These are phyloP conservation scores for Aspergillus heteromorphus DNA, from an alignment of 495 filamentous ascomycete species.

Conservation along the genomic window DNA sequence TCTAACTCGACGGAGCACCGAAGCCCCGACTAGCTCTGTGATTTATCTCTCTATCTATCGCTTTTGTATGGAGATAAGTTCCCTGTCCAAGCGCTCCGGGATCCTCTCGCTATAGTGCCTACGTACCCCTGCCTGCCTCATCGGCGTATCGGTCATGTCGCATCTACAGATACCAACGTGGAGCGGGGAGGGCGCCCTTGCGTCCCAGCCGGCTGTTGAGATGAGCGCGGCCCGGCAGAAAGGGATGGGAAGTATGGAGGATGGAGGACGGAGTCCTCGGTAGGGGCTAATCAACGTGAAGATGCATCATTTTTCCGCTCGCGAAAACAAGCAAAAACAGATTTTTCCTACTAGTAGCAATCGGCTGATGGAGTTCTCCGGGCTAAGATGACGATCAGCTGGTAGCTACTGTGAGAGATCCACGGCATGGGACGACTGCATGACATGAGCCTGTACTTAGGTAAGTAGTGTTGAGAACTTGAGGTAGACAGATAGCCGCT, in stretches of 20 bases:
- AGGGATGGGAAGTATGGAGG: too few species aligned
- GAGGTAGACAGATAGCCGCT: neutral
- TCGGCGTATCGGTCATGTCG: neutral
- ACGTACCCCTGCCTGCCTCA: neutral
- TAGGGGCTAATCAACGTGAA: neutral
- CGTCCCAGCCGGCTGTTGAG: neutral
- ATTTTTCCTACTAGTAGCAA: neutral
- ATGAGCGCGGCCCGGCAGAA: neutral
- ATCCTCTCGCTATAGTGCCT: neutral
- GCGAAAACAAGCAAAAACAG: neutral
- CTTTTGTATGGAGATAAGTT: neutral
- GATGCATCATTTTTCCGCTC: neutral
- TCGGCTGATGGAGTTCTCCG: neutral
- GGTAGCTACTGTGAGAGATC: neutral
- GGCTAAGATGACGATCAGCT: conserved; percentile 6
- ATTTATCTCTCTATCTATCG: too few species aligned
- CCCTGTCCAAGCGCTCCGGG: neutral
- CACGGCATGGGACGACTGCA: too few species aligned
- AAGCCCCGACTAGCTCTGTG: neutral
- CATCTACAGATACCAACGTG: neutral
- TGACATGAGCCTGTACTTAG: too few species aligned
- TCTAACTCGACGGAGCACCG: neutral
- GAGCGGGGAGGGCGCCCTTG: neutral
- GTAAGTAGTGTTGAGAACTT: neutral
- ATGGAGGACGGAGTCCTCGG: neutral